Percentiles rank a stretch among this genome's conserved stretches.
Evolutionary conservation across 805 yeast genomes (phyloP).

Genomic region (Saturnispora sanitii): DNA sequence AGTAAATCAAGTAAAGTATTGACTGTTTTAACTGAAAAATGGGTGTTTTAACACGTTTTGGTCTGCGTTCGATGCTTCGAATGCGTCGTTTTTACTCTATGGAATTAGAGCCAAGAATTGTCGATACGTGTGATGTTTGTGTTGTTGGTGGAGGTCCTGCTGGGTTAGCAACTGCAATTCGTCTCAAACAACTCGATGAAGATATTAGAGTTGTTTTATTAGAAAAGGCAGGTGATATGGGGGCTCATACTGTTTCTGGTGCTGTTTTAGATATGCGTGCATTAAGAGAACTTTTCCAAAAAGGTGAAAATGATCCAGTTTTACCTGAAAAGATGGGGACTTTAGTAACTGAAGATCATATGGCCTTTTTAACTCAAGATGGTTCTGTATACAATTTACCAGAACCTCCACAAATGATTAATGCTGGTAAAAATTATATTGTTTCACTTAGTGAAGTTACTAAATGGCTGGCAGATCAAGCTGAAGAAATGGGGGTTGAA

Average conservation of each 20-base stretch:
- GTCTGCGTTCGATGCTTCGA: too few relatives aligned
- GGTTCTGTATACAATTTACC: conserved; percentile 59
- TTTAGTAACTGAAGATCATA: conserved; percentile 59
- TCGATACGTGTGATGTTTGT: conserved; percentile 85
- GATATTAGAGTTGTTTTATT: conserved; percentile 72
- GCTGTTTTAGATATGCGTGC: conserved; percentile 92
- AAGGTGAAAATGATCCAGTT: conserved; percentile 39
- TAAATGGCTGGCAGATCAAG: conserved; percentile 73
- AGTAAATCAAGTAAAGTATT: too few relatives aligned
- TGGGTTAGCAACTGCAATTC: conserved; percentile 89
- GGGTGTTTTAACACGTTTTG: too few relatives aligned
- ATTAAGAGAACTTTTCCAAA: conserved; percentile 72
- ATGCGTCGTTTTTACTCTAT: conserved; percentile 14
- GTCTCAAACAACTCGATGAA: conserved; percentile 72
- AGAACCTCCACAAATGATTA: conserved; percentile 86
- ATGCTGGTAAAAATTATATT: conserved; percentile 72
- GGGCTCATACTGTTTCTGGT: conserved; percentile 86
- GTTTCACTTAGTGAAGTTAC: conserved; percentile 77
- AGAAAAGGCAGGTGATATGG: conserved; percentile 90
- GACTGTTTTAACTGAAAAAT: too few relatives aligned
- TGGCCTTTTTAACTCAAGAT: conserved; percentile 58
- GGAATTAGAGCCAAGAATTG: conserved; percentile 56
- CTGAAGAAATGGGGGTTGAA: conserved; percentile 91
- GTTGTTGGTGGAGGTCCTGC: conserved; percentile 99
- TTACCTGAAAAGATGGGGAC: conserved; percentile 73